Percentiles rank a stretch among this genome's conserved stretches.
phyloP scores from a whole-genome alignment of 192 early-diverging fungal species.

The Pilobolus umbonatus region DNA sequence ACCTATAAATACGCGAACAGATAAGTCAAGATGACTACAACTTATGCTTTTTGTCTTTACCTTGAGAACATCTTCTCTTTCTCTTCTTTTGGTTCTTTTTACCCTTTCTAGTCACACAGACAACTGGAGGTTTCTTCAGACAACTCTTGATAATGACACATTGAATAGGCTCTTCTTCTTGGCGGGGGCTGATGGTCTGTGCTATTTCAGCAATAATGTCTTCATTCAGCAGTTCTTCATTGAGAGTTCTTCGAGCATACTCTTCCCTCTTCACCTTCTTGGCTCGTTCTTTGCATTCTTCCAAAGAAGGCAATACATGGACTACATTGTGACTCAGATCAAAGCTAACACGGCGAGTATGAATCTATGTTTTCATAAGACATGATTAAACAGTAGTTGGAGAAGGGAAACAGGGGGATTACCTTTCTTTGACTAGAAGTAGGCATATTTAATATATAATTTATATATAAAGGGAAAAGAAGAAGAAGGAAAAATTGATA shows the following conservation, averaged over 20 bases:
- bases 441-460: too few relatives aligned
- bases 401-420: too few relatives aligned
- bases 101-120: not conserved
- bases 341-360: conserved; percentile 34
- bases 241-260: conserved; percentile 17
- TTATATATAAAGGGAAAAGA: too few relatives aligned
- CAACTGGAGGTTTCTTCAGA: conserved; percentile 20
- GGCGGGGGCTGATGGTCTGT: conserved; percentile 3
- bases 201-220: conserved; percentile 30
- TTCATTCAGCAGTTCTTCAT: conserved; percentile 26
- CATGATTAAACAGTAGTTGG: too few relatives aligned
- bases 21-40: too few relatives aligned
- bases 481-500: too few relatives aligned
- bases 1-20: too few relatives aligned
- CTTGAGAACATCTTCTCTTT: conserved; percentile 8
- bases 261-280: conserved; percentile 16
- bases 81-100: conserved; percentile 18
- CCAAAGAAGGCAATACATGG: conserved; percentile 30
- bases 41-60: too few relatives aligned
- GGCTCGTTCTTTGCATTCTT: conserved; percentile 25
- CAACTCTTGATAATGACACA: conserved; percentile 17
- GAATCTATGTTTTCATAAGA: not conserved
- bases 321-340: conserved; percentile 35
- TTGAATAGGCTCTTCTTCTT: not conserved
- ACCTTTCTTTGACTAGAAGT: too few relatives aligned